These are phyloP conservation scores for Candida nitratophila DNA, from an alignment of 805 yeast species.

Conservation along the genomic window DNA sequence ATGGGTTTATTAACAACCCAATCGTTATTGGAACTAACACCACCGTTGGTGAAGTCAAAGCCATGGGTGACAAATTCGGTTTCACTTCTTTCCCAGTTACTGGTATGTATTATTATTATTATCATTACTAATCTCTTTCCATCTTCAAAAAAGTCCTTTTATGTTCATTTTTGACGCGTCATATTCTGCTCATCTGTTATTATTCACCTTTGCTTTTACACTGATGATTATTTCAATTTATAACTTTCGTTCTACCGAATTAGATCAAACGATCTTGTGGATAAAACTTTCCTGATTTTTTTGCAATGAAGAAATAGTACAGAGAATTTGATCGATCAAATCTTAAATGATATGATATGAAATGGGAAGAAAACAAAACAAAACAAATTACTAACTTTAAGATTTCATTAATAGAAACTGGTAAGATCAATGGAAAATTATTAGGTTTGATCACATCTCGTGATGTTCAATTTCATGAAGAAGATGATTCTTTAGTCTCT, in stretches of 20 bases:
- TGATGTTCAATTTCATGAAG: conserved; percentile 92
- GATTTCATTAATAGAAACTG: too few relatives aligned
- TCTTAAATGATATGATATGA: too few relatives aligned
- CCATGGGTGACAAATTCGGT: conserved; percentile 66
- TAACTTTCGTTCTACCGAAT: conserved; percentile 99
- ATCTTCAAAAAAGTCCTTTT: too few relatives aligned
- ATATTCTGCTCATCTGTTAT: too few relatives aligned
- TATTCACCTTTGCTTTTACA: conserved; percentile 3
- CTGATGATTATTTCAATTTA: conserved; percentile 49
- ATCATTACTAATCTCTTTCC: not conserved
- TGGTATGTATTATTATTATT: conserved; percentile 70
- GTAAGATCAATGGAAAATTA: conserved; percentile 81
- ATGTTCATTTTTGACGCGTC: too few relatives aligned
- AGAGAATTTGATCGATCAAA: too few relatives aligned
- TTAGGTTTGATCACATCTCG: conserved; percentile 95
- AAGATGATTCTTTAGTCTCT: conserved; percentile 50
- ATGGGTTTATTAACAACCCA: conserved; percentile 95
- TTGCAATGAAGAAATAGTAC: too few relatives aligned
- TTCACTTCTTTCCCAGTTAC: conserved; percentile 99
- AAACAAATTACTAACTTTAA: not conserved
- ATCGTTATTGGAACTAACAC: conserved; percentile 70
- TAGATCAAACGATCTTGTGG: conserved; percentile 97
- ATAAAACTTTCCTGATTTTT: conserved; percentile 38
- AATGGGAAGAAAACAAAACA: not conserved
- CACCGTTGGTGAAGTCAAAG: conserved; percentile 77